phyloP scores from a whole-genome alignment of 2,329 filamentous ascomycete genomes.

The Parastagonospora nodorum region DNA sequence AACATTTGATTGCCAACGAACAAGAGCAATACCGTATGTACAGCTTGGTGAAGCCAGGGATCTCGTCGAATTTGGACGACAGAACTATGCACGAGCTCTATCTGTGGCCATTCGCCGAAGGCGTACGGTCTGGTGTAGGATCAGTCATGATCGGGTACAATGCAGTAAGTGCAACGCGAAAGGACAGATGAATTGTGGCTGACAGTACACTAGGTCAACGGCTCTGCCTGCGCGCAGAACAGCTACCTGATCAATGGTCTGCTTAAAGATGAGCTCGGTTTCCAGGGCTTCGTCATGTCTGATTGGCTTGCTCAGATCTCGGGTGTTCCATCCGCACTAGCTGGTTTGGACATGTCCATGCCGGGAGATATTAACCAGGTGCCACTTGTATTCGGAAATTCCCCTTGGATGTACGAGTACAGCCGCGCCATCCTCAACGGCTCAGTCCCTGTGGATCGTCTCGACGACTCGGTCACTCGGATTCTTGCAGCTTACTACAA shows the following conservation, averaged over 20 bases:
- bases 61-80: constrained; percentile 71
- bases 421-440: constrained; percentile 80
- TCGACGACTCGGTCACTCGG: constrained; percentile 88
- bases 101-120: constrained; percentile 83
- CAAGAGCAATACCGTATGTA: constrained; percentile 62
- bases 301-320: constrained; percentile 88
- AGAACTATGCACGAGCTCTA: constrained; percentile 79
- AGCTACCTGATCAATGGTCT: constrained; percentile 81
- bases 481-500: constrained; percentile 87
- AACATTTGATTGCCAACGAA: constrained; percentile 77
- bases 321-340: constrained; percentile 77
- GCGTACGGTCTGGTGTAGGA: constrained; percentile 75
- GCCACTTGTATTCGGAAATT: constrained; percentile 51
- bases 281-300: constrained; percentile 85
- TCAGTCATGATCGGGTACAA: constrained; percentile 83
- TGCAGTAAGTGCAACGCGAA: constrained; percentile 35
- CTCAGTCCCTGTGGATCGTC: constrained; percentile 76
- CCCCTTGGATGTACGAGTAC: constrained; percentile 72
- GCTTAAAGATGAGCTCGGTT: constrained; percentile 85
- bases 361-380: constrained; percentile 68
- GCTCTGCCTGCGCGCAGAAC: constrained; percentile 68
- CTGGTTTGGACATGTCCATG: constrained; percentile 84
- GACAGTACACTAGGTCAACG: constrained; percentile 46
- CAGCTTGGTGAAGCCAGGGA: constrained; percentile 41
- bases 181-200: constrained; percentile 1